Conservation (phyloP, 1,284 basidiomycete genomes). For the Apiotrichum akiyoshidainum region DNA sequence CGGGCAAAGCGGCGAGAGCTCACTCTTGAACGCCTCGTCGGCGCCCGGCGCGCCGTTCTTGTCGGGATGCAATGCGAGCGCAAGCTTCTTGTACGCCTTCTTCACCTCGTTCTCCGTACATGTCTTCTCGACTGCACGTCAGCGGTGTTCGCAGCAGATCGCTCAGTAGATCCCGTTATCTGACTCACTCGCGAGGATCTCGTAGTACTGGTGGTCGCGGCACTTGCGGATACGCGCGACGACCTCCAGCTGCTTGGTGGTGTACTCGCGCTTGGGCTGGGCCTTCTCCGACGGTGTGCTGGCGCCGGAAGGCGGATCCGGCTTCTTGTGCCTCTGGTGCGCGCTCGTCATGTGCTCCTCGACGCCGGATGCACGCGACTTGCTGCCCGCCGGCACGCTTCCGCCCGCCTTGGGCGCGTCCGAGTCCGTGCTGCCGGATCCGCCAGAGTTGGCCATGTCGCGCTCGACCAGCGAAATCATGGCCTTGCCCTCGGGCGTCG, state of each 20-base stretch:
- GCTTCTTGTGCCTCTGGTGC: constrained; percentile 26
- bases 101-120: constrained; percentile 90
- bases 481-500: constrained; percentile 69
- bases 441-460: constrained; percentile 40
- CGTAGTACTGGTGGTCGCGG: constrained; percentile 88
- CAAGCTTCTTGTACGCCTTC: constrained; percentile 97
- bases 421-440: constrained; percentile 22
- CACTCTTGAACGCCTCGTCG: constrained; percentile 98
- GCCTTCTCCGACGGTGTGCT: constrained; percentile 11
- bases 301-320: neutral
- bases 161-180: no score
- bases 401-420: neutral
- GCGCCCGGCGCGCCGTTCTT: constrained; percentile 97
- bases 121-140: constrained; percentile 63
- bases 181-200: constrained; percentile 65
- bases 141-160: neutral
- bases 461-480: constrained; percentile 49
- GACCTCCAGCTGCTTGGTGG: constrained; percentile 74
- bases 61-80: constrained; percentile 90
- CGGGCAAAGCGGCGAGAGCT: constrained; percentile 39
- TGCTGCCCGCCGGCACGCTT: neutral
- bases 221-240: constrained; percentile 85
- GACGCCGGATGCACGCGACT: constrained; percentile 43
- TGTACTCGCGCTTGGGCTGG: constrained; percentile 71
- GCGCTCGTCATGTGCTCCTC: constrained; percentile 49